A percentile compares a stretch with the other conserved stretches of the same genome.
phyloP scores from a whole-genome alignment of 73 alveolate species.

The Paramecium pentaurelia region DNA sequence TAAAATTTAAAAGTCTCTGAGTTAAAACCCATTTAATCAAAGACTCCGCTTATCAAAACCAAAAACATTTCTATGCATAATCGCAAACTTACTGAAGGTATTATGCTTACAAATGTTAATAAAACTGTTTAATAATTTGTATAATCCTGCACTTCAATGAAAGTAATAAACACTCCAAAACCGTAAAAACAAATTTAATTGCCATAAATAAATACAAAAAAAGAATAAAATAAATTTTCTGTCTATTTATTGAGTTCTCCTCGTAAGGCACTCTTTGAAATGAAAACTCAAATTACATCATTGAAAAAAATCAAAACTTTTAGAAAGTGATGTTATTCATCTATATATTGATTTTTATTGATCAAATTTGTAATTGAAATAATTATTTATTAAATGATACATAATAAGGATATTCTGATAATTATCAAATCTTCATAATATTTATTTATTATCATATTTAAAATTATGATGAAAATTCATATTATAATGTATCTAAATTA shows the following conservation, averaged over 20 bases:
- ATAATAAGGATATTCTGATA: no score
- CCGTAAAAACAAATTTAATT: neutral
- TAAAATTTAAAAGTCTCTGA: neutral
- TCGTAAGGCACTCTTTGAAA: neutral
- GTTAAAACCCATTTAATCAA: neutral
- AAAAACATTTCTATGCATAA: neutral
- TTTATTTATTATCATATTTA: no score
- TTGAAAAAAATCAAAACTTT: neutral
- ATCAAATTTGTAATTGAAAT: neutral
- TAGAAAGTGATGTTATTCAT: neutral
- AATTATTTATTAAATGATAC: no score
- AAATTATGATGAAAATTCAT: no score
- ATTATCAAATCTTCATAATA: no score
- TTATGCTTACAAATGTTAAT: neutral
- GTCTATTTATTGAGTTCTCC: constrained; percentile 8
- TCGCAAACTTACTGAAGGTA: constrained; percentile 29
- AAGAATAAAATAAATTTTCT: neutral
- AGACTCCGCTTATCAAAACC: neutral
- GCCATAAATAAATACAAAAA: neutral
- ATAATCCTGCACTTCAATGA: neutral
- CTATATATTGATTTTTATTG: neutral
- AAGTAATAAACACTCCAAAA: neutral
- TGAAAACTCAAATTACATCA: neutral
- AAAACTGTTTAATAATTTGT: neutral
- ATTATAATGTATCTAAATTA: no score